A percentile compares a stretch with the other conserved stretches of the same genome.
Evolutionary conservation across 2,329 filamentous ascomycete genomes (phyloP).

Genomic region (Pseudovirgaria hyperparasitica): DNA sequence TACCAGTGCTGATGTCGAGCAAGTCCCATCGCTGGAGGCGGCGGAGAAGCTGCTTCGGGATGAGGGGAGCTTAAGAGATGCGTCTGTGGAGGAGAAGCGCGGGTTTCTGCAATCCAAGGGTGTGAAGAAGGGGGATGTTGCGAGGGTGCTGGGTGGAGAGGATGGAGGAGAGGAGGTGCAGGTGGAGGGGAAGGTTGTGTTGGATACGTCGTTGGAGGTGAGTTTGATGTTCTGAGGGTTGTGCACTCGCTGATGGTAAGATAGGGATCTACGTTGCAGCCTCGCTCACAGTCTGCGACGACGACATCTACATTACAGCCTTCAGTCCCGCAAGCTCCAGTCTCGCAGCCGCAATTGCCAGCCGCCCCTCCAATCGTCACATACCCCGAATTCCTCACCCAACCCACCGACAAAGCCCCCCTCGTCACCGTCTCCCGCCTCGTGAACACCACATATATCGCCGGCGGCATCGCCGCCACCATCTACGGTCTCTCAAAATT

Average conservation of each 20-base stretch:
- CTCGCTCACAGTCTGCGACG: conserved; percentile 8
- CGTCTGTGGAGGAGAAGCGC: conserved; percentile 58
- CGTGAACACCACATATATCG: conserved; percentile 43
- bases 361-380: conserved; percentile 50
- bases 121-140: conserved; percentile 52
- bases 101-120: conserved; percentile 71
- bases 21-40: neutral
- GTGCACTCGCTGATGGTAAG: neutral
- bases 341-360: conserved; percentile 16
- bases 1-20: too few species aligned
- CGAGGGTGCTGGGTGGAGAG: conserved; percentile 43
- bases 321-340: conserved; percentile 6
- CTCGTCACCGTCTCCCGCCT: conserved; percentile 44
- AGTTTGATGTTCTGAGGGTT: neutral
- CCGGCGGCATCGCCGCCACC: conserved; percentile 41
- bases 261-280: conserved; percentile 4
- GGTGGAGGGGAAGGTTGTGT: conserved; percentile 1
- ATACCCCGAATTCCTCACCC: conserved; percentile 52
- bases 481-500: conserved; percentile 61
- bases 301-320: neutral
- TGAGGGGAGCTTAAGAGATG: conserved; percentile 56
- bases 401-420: conserved; percentile 45
- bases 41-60: neutral
- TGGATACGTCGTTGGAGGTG: neutral
- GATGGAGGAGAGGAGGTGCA: conserved; percentile 6